Percentiles rank a stretch among this genome's conserved stretches.
These are phyloP conservation scores for Fusarium continuum DNA, from an alignment of 2,329 filamentous ascomycete genomes.

Conservation along the genomic window DNA sequence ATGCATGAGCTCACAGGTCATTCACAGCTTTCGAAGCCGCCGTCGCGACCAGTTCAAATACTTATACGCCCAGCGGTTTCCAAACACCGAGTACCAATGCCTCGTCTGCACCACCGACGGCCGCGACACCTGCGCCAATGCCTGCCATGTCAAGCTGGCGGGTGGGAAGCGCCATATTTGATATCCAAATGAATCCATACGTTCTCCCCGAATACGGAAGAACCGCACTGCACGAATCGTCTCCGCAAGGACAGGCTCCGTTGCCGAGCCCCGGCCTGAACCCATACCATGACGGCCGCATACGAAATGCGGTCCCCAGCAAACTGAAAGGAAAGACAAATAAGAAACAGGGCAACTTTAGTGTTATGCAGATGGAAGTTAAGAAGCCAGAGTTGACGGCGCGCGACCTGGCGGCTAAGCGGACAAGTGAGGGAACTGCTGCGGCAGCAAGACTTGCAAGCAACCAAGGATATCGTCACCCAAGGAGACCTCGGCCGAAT, in stretches of 20 bases:
- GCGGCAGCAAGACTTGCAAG: constrained; percentile 66
- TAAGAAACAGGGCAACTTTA: constrained; percentile 67
- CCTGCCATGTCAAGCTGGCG: not conserved
- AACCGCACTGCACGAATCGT: not conserved
- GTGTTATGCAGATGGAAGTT: constrained; percentile 69
- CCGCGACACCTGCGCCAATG: constrained; percentile 3
- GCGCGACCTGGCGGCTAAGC: constrained; percentile 65
- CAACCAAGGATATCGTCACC: constrained; percentile 62
- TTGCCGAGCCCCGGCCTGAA: constrained; percentile 26
- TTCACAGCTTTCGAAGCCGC: constrained; percentile 21
- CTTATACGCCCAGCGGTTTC: not conserved
- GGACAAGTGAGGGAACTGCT: constrained; percentile 69
- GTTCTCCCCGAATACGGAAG: not conserved
- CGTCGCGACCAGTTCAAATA: constrained; percentile 8
- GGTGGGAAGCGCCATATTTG: constrained; percentile 23
- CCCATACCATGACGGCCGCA: constrained; percentile 45
- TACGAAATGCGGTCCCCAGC: constrained; percentile 66
- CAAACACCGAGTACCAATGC: constrained; percentile 1
- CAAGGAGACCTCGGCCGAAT: constrained; percentile 55
- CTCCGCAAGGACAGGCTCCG: not conserved
- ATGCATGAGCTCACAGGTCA: constrained; percentile 23
- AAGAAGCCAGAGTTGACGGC: constrained; percentile 57
- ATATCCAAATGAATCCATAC: constrained; percentile 14
- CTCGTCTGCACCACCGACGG: constrained; percentile 4
- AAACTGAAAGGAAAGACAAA: constrained; percentile 69